Evolutionary conservation across 164 flowering plant genomes (phyloP).

Genomic region (Magnolia officinalis): DNA sequence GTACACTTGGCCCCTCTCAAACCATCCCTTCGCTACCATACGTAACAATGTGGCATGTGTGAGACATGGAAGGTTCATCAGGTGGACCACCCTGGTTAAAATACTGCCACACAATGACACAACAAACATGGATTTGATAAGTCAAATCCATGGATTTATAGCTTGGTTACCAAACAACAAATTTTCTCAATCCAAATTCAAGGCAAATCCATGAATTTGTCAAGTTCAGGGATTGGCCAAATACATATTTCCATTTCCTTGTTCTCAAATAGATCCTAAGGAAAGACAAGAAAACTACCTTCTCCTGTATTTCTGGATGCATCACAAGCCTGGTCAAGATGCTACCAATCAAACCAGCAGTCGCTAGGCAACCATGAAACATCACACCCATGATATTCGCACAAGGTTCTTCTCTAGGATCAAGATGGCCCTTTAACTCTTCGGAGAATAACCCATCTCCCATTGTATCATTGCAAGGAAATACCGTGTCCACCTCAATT

Average conservation of each 20-base stretch:
- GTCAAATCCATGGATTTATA: too few relatives aligned
- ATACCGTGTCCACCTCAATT: conserved; percentile 7
- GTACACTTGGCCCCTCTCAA: neutral
- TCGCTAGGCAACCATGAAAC: conserved; percentile 61
- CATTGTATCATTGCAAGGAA: conserved; percentile 13
- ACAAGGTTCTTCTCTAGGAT: conserved; percentile 35
- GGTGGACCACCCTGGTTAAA: too few relatives aligned
- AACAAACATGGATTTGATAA: too few relatives aligned
- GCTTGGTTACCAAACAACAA: too few relatives aligned
- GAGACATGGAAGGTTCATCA: neutral
- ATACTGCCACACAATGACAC: too few relatives aligned
- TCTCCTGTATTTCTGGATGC: conserved; percentile 56
- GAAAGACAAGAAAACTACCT: conserved; percentile 25
- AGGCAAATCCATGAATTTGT: neutral
- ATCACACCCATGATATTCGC: conserved; percentile 52
- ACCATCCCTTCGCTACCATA: neutral
- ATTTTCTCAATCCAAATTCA: too few relatives aligned
- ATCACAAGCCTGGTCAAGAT: conserved; percentile 47
- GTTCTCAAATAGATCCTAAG: neutral
- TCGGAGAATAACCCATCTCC: conserved; percentile 15
- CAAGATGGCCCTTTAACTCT: conserved; percentile 24
- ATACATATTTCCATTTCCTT: neutral
- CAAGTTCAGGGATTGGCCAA: neutral
- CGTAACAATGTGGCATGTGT: neutral
- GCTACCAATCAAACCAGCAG: conserved; percentile 43